Evolutionary conservation across 768 basidiomycete species (phyloP), one percentile per base, ranked within the genome.

Genomic region (Lactarius pseudohatsudake): DNA sequence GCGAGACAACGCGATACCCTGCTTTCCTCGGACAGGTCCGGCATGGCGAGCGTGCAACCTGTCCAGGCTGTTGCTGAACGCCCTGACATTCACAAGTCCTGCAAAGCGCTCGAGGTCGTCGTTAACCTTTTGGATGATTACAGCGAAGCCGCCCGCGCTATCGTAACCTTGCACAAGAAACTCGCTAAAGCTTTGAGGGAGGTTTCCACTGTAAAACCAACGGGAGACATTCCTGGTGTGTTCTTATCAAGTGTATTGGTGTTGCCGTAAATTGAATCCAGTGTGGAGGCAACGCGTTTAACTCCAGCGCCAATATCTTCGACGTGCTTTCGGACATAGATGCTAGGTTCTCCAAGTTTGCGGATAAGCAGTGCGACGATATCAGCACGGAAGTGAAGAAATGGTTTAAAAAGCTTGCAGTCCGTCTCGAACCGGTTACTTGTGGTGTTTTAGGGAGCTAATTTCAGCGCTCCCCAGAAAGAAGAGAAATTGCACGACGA

Each of bases 371-470:
- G 69, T 90, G 86, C 66, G 85, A 87, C 67, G 72, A 64, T 26
- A 78, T 91, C 59, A 86, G 84, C 69, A 75, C 79, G 36, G 91
- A 92, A 69, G 85, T 91, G 50, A 89, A 86, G 80, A 93, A 90
- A 72, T 92, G 91, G 90, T 87, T 92, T 81, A 92, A 90, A 84
- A 91, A 87, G 75, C 81, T 92, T 41, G 82, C 86, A 58, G 91
- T 92, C 72, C 71, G 89, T 77, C n/a, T 36, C 30, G 30, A 56
- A n/a, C 34, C 8, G 32, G 20, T 38, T 32, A 11, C 18, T 28
- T 16, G 20, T 38, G 20, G 40, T 16, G 11, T 22, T 36, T n/a
- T 50, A 32, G 11, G 22, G 22, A 13, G 34, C 58, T 55, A 13
- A 67, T 43, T 22, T 9, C 43, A 55, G 43, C 55, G 4, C 56